phyloP scores from a whole-genome alignment of 345 rosid species.

The Geranium brycei region DNA sequence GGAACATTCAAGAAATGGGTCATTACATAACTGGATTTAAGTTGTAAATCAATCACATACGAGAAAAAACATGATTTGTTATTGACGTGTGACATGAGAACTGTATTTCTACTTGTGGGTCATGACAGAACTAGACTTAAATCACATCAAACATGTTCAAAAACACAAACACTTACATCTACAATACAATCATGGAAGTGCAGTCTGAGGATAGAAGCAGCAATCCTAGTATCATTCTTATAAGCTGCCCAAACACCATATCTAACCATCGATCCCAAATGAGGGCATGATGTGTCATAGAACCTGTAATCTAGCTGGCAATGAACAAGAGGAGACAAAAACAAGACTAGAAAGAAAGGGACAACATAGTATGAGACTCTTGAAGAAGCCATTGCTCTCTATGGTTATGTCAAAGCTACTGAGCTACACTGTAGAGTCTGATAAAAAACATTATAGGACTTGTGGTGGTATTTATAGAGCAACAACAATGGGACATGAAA shows the following conservation, averaged over 20 bases:
- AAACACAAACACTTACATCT: constrained; percentile 29
- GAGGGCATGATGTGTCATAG: constrained; percentile 57
- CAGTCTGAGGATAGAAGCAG: constrained; percentile 78
- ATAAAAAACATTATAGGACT: too few relatives aligned
- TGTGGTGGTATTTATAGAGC: not conserved
- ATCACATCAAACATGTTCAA: not conserved
- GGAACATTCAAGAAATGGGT: too few relatives aligned
- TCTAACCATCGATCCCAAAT: constrained; percentile 43
- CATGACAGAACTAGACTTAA: too few relatives aligned
- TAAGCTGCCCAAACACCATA: constrained; percentile 54
- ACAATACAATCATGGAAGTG: constrained; percentile 86
- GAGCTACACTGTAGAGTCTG: not conserved
- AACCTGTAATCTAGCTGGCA: constrained; percentile 34
- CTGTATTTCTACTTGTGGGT: too few relatives aligned
- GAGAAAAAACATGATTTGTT: not conserved
- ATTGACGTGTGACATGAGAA: not conserved
- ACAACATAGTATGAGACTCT: not conserved
- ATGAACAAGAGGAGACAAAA: constrained; percentile 3
- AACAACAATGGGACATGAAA: not conserved
- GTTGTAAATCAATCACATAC: too few relatives aligned
- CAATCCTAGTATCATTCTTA: constrained; percentile 50
- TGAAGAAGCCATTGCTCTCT: not conserved
- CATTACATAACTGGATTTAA: too few relatives aligned
- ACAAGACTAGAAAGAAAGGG: not conserved
- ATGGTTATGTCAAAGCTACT: not conserved